phyloP scores from a whole-genome alignment of 371 early-diverging fungal species.

The Cokeromyces recurvatus region DNA sequence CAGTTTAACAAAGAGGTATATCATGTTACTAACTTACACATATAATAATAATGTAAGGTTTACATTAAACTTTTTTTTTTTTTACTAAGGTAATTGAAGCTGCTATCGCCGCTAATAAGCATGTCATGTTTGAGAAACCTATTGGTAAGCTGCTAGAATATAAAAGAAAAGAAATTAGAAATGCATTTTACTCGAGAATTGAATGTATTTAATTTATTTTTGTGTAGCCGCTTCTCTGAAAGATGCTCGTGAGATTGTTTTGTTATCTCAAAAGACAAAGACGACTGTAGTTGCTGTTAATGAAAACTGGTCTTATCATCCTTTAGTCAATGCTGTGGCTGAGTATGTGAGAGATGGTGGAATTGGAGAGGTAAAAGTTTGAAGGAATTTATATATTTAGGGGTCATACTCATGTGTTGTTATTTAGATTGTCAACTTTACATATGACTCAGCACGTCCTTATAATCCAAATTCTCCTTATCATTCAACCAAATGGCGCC shows the following conservation, averaged over 20 bases:
- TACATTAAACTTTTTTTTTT: not conserved
- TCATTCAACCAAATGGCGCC: conserved; percentile 40
- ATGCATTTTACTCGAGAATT: too few species aligned
- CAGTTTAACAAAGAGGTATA: conserved; percentile 42
- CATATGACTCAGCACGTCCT: conserved; percentile 40
- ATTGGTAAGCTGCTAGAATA: conserved; percentile 37
- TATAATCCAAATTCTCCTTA: conserved; percentile 41
- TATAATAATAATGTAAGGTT: not conserved
- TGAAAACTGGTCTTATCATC: conserved; percentile 46
- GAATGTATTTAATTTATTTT: too few species aligned
- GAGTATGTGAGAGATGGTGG: conserved; percentile 32
- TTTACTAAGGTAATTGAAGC: conserved; percentile 33
- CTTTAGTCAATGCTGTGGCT: conserved; percentile 28
- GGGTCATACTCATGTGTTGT: not conserved
- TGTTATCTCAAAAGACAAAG: conserved; percentile 22
- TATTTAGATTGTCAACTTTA: conserved; percentile 44
- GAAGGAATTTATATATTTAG: not conserved
- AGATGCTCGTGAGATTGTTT: conserved; percentile 41
- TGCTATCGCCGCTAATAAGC: conserved; percentile 39
- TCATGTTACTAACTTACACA: not conserved
- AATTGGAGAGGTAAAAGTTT: conserved; percentile 35
- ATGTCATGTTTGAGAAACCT: conserved; percentile 47
- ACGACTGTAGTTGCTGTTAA: conserved; percentile 42
- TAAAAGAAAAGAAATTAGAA: too few species aligned
- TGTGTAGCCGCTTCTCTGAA: conserved; percentile 41